These are phyloP conservation scores for Eutypella sp. DNA, from an alignment of 2,329 filamentous ascomycete species.

Conservation along the genomic window DNA sequence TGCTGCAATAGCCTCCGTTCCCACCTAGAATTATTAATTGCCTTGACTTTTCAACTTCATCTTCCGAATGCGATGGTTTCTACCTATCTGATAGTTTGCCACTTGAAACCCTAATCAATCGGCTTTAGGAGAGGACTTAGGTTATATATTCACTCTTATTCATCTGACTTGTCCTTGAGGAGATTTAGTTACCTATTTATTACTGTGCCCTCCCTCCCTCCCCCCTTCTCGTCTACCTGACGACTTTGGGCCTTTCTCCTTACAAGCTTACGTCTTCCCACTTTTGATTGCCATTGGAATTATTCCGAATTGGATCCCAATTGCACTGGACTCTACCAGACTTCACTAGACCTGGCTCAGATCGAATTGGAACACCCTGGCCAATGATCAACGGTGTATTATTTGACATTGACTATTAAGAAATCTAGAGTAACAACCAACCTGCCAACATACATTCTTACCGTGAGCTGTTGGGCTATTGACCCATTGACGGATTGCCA, in stretches of 20 bases:
- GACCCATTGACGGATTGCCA: too few species aligned
- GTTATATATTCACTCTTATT: too few species aligned
- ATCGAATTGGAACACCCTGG: background rate
- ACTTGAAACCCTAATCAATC: background rate
- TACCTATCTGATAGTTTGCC: background rate
- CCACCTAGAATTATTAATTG: background rate
- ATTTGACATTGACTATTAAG: too few species aligned
- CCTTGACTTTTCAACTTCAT: too few species aligned
- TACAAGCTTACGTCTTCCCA: background rate
- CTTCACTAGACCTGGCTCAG: too few species aligned
- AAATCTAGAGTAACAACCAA: background rate
- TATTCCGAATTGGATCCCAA: background rate
- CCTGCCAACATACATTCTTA: background rate
- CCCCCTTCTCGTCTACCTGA: too few species aligned
- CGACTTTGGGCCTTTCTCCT: too few species aligned
- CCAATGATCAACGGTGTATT: background rate
- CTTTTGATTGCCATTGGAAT: background rate
- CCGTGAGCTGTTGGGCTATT: too few species aligned
- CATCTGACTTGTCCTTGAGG: too few species aligned
- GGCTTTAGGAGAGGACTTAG: too few species aligned
- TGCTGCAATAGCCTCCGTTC: background rate
- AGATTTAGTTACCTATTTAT: background rate
- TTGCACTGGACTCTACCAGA: background rate
- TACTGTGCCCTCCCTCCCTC: background rate
- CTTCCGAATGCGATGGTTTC: too few species aligned